These are phyloP conservation scores for Begonia loranthoides DNA, from an alignment of 306 rosid genomes.

Conservation along the genomic window DNA sequence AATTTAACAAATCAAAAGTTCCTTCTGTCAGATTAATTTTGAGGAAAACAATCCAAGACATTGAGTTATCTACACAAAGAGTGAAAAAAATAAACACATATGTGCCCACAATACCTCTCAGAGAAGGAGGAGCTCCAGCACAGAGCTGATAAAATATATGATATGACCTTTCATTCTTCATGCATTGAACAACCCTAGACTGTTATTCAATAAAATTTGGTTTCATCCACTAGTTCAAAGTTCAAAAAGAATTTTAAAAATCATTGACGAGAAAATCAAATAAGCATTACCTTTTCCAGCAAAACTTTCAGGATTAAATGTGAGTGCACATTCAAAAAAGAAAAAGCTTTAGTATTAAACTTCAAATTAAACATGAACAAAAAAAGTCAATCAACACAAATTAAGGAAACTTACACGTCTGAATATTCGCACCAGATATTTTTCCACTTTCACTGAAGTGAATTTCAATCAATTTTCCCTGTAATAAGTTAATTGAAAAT, in stretches of 20 bases:
- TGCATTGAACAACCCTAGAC: conserved; percentile 99
- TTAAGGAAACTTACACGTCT: conserved; percentile 63
- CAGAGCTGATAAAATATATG: conserved; percentile 98
- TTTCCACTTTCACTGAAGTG: conserved; percentile 97
- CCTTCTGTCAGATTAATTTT: neutral
- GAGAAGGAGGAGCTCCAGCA: conserved; percentile 78
- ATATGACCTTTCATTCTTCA: conserved; percentile 91
- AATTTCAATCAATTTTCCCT: conserved; percentile 98
- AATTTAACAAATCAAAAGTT: neutral
- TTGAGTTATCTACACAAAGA: neutral
- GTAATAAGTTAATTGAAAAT: conserved; percentile 19
- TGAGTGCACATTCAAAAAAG: conserved; percentile 16
- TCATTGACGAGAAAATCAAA: conserved; percentile 9
- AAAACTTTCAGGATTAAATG: conserved; percentile 47
- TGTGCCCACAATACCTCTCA: conserved; percentile 41
- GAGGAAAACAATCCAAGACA: too few relatives aligned
- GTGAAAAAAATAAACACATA: neutral
- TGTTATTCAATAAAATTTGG: conserved; percentile 21
- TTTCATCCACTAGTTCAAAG: conserved; percentile 13
- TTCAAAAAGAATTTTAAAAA: conserved; percentile 7
- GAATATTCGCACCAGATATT: conserved; percentile 92
- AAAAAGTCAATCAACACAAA: conserved; percentile 6
- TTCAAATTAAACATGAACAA: conserved; percentile 9
- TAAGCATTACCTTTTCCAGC: conserved; percentile 78
- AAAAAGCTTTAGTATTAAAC: conserved; percentile 20